Evolutionary conservation across 23 red algal genomes (phyloP).

Genomic region (Agarophyton chilense): DNA sequence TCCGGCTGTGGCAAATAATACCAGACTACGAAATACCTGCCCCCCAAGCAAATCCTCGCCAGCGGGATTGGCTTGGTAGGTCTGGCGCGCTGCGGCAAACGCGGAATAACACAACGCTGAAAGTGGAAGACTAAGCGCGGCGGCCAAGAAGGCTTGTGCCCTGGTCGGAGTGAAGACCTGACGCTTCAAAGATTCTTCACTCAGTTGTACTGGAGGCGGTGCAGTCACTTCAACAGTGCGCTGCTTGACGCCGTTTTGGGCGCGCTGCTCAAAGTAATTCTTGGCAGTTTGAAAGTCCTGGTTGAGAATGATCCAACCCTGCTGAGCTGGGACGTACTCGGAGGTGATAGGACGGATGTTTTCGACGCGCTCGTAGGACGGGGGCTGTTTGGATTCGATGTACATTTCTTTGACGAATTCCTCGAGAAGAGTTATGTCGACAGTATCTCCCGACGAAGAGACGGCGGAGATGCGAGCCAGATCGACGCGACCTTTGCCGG

Average conservation of each 20-base stretch:
- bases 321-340: conserved; percentile 65
- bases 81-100: conserved; percentile 41
- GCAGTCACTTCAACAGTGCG: conserved; percentile 31
- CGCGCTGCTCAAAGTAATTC: conserved; percentile 46
- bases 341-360: conserved; percentile 43
- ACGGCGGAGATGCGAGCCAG: conserved; percentile 48
- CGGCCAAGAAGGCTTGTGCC: conserved; percentile 41
- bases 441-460: conserved; percentile 53
- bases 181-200: conserved; percentile 28
- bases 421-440: conserved; percentile 61
- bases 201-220: neutral
- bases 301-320: conserved; percentile 66
- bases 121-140: conserved; percentile 43
- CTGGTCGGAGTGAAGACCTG: conserved; percentile 54
- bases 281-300: conserved; percentile 50
- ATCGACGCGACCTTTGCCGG: neutral
- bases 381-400: conserved; percentile 32
- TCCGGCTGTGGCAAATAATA: conserved; percentile 32
- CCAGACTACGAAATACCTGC: conserved; percentile 17
- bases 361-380: conserved; percentile 41
- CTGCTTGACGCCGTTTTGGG: neutral
- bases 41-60: conserved; percentile 46
- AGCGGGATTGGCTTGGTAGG: conserved; percentile 42
- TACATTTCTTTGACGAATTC: conserved; percentile 66
- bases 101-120: conserved; percentile 41